Percentiles rank a stretch among this genome's conserved stretches.
These are phyloP conservation scores for Podila clonocystis DNA, from an alignment of 192 early-diverging fungal genomes.

Conservation along the genomic window DNA sequence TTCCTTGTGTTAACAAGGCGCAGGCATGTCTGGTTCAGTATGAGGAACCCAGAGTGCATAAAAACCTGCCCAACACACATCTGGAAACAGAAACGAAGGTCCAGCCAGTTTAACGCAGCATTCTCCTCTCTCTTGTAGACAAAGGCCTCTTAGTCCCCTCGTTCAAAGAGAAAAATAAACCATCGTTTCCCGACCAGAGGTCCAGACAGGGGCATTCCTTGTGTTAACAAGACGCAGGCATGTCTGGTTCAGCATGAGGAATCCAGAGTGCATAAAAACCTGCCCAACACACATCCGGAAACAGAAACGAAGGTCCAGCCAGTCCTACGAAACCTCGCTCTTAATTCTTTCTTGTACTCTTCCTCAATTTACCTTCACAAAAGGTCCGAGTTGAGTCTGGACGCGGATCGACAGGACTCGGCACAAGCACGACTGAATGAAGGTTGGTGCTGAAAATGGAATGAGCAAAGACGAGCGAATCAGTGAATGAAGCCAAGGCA, in stretches of 20 bases:
- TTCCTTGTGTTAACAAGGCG: slow-evolving; percentile 31
- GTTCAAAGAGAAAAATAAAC: slow-evolving; percentile 21
- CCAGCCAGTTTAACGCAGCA: slow-evolving; percentile 5
- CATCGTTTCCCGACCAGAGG: slow-evolving; percentile 17
- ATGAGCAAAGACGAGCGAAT: no score
- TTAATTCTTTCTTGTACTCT: no score
- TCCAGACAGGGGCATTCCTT: slow-evolving; percentile 33
- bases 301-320: slow-evolving; percentile 11
- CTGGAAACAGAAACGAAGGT: slow-evolving; percentile 17
- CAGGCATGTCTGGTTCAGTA: no score
- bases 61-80: slow-evolving; percentile 29
- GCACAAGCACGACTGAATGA: no score
- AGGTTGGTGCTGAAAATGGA: no score
- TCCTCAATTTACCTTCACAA: no score
- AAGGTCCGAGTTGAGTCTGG: no score
- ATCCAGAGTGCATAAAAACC: slow-evolving; percentile 26
- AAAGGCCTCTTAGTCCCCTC: not conserved
- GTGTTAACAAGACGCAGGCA: slow-evolving; percentile 25
- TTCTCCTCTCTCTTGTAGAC: no score
- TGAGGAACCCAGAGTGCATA: slow-evolving; percentile 32
- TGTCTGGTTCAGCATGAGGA: no score
- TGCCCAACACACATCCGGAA: slow-evolving; percentile 29
- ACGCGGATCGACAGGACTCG: no score
- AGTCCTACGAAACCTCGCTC: no score
- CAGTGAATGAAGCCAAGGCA: no score